Evolutionary conservation across 75 land plant genomes (phyloP), one percentile per base, ranked within the genome.

Genomic region (Pinus albicaulis): DNA sequence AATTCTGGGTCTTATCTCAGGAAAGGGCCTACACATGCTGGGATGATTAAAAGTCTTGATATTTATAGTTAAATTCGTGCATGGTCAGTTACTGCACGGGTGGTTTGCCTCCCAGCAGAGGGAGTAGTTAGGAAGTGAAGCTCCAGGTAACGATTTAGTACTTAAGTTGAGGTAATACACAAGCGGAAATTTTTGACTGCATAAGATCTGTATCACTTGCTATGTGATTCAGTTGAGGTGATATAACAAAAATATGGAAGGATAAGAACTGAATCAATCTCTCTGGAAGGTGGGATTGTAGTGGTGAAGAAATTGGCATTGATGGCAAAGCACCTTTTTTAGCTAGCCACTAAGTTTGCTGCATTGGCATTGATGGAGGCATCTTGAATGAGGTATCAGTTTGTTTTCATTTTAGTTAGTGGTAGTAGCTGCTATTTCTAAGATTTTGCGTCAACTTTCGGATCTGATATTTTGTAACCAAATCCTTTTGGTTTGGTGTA

Each of bases 321-420:
- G 22, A 68, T 41, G 71, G 71, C 71, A 41, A 68, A 68, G 71
- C 71, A 68, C 41, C 41, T 68, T 68, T 68, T 68, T 41, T 41
- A 68, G 71, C 71, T 68, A 68, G 71, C 71, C 71, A 41, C 52
- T n/a, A 68, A 68, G 20, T 68, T 34, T 38, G n/a, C 44, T 41
- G 52, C 48, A 26, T 26, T 41, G 34, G 52, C n/a, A 36, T 38
- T 3, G 71, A 68, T 48, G 53, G 53, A 48, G 71, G 38, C 41
- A 68, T 12, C 8, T 20, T 44, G 1, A 38, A 68, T 22, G 71
- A 38, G 38, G 71, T 22, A 34, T 38, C 53, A 48, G 53, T 10
- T 68, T 68, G 71, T 22, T 68, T 36, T 41, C 22, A 38, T 38
- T 68, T 11, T 38, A n/a, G 52, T 68, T 38, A 41, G 53, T 25